Conservation (phyloP, 306 rosid genomes). For the Rosa rugosa region DNA sequence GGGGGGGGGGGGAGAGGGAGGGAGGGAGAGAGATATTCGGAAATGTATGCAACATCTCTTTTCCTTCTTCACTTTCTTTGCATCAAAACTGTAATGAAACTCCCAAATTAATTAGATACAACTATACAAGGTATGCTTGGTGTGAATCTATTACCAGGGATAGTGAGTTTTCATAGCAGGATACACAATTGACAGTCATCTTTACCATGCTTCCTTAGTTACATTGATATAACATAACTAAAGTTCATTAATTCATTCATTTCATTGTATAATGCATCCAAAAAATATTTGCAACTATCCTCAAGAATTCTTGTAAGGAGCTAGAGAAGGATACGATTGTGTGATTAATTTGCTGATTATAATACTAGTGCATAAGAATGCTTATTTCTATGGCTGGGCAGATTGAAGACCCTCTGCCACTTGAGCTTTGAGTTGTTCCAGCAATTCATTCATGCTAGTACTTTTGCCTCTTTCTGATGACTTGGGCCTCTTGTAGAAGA, state of each 20-base stretch:
- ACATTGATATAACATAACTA: background rate
- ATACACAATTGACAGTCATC: background rate
- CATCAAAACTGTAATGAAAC: background rate
- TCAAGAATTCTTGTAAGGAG: background rate
- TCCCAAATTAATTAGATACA: background rate
- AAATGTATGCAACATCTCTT: too few species aligned
- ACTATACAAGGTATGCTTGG: background rate
- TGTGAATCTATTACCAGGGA: background rate
- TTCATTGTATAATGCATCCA: background rate
- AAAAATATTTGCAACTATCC: background rate
- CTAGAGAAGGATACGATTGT: background rate
- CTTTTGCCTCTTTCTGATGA: slow-evolving; percentile 1
- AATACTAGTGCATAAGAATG: background rate
- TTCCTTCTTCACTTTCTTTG: too few species aligned
- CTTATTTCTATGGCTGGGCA: background rate
- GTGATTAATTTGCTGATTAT: background rate
- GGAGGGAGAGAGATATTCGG: too few species aligned
- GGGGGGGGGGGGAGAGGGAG: too few species aligned
- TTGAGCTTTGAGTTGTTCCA: background rate
- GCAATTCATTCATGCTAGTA: background rate
- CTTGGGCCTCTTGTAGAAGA: background rate
- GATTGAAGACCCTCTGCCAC: background rate
- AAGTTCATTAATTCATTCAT: background rate
- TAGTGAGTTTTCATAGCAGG: background rate
- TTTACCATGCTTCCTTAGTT: background rate